Evolutionary conservation across 257 asterid species (phyloP), one percentile per base, ranked within the genome.

Genomic region (Ajuga chamaepitys): DNA sequence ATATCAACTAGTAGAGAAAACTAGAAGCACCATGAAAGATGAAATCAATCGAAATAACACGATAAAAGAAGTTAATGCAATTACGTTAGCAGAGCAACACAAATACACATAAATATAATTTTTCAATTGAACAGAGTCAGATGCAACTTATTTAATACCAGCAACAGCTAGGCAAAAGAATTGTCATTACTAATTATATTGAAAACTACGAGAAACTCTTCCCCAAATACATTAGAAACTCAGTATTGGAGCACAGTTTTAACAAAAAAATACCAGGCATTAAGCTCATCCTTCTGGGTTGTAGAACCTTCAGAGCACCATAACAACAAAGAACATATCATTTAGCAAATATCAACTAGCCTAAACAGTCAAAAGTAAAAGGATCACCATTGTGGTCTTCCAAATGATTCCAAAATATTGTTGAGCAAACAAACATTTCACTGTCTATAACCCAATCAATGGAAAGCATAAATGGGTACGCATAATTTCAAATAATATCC

Each of bases 11-110:
- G 38, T 21, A 28, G 61, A 62, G 26, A 54, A 46, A 55, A 54
- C 46, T 17, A 47, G 60, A 37, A 32, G 64, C 65, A 68, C 45
- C 57, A 20, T 38, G 26, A 44, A 26, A 48, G 38, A 71, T n/a
- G n/a, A n/a, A n/a, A n/a, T n/a, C 13, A 74, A 41, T 25, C 37
- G 59, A 62, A 51, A 47, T 59, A 71, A 50, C 18, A 65, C 32
- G 34, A 28, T 17, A 24, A 25, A 55, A 32, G 57, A 74, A 52
- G 50, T 41, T 18, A 38, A n/a, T 16, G 37, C 37, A 67, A 35
- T 48, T 50, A 41, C 21, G 42, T 34, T 28, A 37, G 44, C 37
- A 62, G 47, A 66, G 66, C 17, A 57, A 53, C 44, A 62, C 24
- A 16, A 64, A 52, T 16, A 68, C 50, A 69, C 8, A 35, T 1